phyloP scores from a whole-genome alignment of 139 green algal genomes.

The Coelastrella sp. region DNA sequence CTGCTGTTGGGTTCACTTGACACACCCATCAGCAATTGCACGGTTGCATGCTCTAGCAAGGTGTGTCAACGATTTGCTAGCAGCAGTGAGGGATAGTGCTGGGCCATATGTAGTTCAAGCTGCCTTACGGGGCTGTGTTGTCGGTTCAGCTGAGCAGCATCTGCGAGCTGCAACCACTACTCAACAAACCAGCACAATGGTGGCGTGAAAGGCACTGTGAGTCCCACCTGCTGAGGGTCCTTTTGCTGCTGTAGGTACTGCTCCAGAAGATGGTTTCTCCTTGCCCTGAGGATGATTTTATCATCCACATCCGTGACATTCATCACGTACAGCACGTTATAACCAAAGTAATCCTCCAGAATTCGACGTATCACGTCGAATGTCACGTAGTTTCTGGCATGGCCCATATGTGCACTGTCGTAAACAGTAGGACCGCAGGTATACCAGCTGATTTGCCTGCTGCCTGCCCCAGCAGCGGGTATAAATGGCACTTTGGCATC shows the following conservation, averaged over 20 bases:
- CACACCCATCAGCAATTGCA: too few species aligned
- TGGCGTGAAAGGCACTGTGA: too few species aligned
- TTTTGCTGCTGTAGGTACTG: conserved; percentile 65
- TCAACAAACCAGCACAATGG: background rate
- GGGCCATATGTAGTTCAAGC: too few species aligned
- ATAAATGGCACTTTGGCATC: conserved; percentile 91
- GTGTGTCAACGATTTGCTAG: too few species aligned
- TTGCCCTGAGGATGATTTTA: conserved; percentile 97
- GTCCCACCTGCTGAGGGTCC: conserved; percentile 21
- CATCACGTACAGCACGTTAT: conserved; percentile 94
- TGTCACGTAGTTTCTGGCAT: conserved; percentile 97
- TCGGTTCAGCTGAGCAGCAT: too few species aligned
- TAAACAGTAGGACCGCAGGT: conserved; percentile 98
- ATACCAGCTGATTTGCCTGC: conserved; percentile 91
- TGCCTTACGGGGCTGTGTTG: too few species aligned
- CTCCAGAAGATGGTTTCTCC: conserved; percentile 89
- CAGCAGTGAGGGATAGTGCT: too few species aligned
- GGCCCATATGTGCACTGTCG: conserved; percentile 94
- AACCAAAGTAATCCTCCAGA: conserved; percentile 98
- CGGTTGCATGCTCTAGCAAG: too few species aligned
- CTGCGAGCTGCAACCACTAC: too few species aligned
- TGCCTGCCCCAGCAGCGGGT: conserved; percentile 68
- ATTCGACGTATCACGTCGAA: conserved; percentile 98
- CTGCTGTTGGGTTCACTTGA: too few species aligned
- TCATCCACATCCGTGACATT: conserved; percentile 99